These are phyloP conservation scores for Fusarium sp. DNA, from an alignment of 2,329 filamentous ascomycete species.

Conservation along the genomic window DNA sequence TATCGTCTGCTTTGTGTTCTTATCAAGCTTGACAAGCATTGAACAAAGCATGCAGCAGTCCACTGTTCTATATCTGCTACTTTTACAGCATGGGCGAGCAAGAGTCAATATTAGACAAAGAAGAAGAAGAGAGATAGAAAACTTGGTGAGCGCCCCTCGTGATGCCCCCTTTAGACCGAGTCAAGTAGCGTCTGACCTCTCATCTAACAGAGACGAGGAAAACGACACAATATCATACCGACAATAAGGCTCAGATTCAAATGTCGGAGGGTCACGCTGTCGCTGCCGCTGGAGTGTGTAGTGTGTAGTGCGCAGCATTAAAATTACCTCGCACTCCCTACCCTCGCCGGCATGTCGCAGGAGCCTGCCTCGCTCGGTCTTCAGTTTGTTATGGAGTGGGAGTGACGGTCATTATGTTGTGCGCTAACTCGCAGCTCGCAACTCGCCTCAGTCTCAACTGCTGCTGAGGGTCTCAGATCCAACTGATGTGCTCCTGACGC, in stretches of 20 bases:
- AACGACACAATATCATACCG: slow-evolving; percentile 29
- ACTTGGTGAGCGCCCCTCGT: slow-evolving; percentile 24
- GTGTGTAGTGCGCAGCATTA: slow-evolving; percentile 42
- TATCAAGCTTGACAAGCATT: slow-evolving; percentile 9
- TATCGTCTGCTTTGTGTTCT: slow-evolving; percentile 6
- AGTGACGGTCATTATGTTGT: neutral
- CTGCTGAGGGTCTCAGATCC: neutral
- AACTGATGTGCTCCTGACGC: neutral
- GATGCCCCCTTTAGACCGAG: slow-evolving; percentile 37
- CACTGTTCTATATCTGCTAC: neutral
- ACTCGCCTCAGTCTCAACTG: neutral
- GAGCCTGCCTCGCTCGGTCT: slow-evolving; percentile 1
- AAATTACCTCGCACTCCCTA: slow-evolving; percentile 33
- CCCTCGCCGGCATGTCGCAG: slow-evolving; percentile 15
- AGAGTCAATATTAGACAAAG: slow-evolving; percentile 20
- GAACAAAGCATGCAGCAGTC: slow-evolving; percentile 8
- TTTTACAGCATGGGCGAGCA: slow-evolving; percentile 4
- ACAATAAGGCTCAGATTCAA: slow-evolving; percentile 37
- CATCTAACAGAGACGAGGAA: slow-evolving; percentile 40
- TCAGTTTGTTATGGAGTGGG: neutral
- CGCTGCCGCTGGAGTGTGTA: slow-evolving; percentile 22
- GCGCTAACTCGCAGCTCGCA: neutral
- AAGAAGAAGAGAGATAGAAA: slow-evolving; percentile 4
- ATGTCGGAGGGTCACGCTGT: slow-evolving; percentile 43
- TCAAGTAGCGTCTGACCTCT: slow-evolving; percentile 46